Evolutionary conservation across 805 yeast species (phyloP).

Genomic region (Dipodascus geniculatus): DNA sequence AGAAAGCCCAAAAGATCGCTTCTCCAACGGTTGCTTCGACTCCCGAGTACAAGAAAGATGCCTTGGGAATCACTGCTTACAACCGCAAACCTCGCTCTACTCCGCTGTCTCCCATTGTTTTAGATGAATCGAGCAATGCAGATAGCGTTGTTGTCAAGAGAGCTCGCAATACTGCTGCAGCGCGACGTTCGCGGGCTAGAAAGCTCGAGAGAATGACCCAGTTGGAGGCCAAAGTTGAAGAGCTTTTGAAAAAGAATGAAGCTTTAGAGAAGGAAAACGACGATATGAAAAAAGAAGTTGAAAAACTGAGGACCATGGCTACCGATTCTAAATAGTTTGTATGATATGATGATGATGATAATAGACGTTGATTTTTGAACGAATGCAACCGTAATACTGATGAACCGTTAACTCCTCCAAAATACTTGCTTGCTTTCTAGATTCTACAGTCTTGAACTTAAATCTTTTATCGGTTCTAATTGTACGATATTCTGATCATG

Average conservation of each 20-base stretch:
- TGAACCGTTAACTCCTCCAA: no score
- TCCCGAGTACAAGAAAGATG: constrained; percentile 39
- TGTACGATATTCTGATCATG: no score
- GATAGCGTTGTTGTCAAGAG: constrained; percentile 40
- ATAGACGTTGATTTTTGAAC: no score
- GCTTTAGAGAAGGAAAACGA: constrained; percentile 13
- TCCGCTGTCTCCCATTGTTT: constrained; percentile 61
- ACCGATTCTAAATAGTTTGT: no score
- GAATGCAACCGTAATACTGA: no score
- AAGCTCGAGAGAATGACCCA: constrained; percentile 86
- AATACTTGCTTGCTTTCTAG: no score
- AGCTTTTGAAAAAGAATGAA: constrained; percentile 29
- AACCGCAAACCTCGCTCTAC: constrained; percentile 62
- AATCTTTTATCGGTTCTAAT: no score
- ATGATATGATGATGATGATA: not conserved
- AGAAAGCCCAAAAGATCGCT: constrained; percentile 9
- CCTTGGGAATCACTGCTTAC: constrained; percentile 64
- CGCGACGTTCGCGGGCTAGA: constrained; percentile 86
- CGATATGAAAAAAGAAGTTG: not conserved
- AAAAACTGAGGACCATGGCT: not conserved
- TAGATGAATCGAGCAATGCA: constrained; percentile 30
- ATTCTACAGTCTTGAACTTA: no score
- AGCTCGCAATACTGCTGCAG: constrained; percentile 80
- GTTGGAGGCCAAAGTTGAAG: constrained; percentile 70
- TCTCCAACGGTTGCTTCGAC: constrained; percentile 34